Base-by-base conservation (phyloP, 78 protist species). In the Andalucia godoyi region DNA sequence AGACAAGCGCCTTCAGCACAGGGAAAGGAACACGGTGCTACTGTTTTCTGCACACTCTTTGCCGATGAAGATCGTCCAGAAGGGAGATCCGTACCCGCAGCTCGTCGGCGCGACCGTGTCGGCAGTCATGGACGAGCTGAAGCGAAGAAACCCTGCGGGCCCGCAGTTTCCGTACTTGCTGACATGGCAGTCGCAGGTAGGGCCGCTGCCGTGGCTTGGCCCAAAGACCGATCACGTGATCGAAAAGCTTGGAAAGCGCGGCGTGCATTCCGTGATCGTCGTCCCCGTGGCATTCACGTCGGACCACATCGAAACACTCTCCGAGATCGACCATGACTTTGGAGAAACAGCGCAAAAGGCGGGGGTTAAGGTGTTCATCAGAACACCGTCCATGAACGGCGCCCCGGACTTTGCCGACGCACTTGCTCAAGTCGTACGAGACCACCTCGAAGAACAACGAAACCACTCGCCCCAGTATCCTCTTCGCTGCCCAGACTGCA, bases 271-370 rank as follows among this genome's bases (percentile, higher is more conserved):
- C 21, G 57, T 73, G 8, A 34, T 80, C 29, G 53, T 86, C 15
- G 79, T 81, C 0, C 92, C 88, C 34, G 70, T 87, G 27, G 87
- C 88, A 6, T 87, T 87, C 72, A 87, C 92, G 2, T 69, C 85
- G 10, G 92, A 87, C 41, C 92, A 87, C 83, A 81, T 87, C 64
- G 92, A 87, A 67, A 87, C 92, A 25, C 72, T 87, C 10, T 81
- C 70, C 5, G 92, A 87, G 45, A 70, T 87, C 38, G 92, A 87
- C 58, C 57, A 70, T 8, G 88, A 81, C 57, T 77, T n/a, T n/a
- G n/a, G n/a, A n/a, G n/a, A n/a, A n/a, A 69, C 46, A 42, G 67
- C 25, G 76, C 76, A 0, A 21, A 69, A 57, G 76, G 4, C 30
- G 13, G 89, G 89, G 25, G 42, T 74, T 63, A 37, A 45, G 42